These are phyloP conservation scores for Geotrichum reessii DNA, from an alignment of 1,139 yeast species.

Conservation along the genomic window DNA sequence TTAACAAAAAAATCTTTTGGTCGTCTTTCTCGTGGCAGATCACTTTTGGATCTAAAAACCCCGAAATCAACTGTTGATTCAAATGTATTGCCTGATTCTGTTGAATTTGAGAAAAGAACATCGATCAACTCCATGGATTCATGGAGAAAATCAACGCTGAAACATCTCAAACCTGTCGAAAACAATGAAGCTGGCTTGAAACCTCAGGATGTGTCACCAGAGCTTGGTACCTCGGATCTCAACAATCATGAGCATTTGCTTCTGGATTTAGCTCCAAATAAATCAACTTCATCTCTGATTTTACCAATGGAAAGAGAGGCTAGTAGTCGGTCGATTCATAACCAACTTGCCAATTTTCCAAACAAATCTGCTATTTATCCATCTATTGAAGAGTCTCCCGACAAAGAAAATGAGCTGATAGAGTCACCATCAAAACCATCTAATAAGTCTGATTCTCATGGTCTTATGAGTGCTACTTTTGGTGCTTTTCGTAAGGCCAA, in stretches of 20 bases:
- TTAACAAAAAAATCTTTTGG: constrained; percentile 37
- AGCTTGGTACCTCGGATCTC: not conserved
- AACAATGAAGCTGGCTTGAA: not conserved
- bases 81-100: not conserved
- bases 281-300: not conserved
- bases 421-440: not conserved
- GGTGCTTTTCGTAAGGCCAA: constrained; percentile 19
- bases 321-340: not conserved
- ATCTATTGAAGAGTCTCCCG: not conserved
- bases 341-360: not conserved
- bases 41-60: constrained; percentile 17
- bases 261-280: not conserved
- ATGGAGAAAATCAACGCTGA: constrained; percentile 4
- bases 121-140: constrained; percentile 4
- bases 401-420: not conserved
- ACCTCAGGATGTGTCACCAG: not conserved
- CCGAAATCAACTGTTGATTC: constrained; percentile 7
- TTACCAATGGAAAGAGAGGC: not conserved
- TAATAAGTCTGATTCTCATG: not conserved
- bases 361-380: not conserved
- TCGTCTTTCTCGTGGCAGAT: constrained; percentile 16
- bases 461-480: constrained; percentile 11
- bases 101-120: constrained; percentile 13
- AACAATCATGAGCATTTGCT: not conserved
- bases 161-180: constrained; percentile 3